Percentiles rank a stretch among this genome's conserved stretches.
These are phyloP conservation scores for Colletotrichum acutatum DNA, from an alignment of 2,329 filamentous ascomycete species.

Conservation along the genomic window DNA sequence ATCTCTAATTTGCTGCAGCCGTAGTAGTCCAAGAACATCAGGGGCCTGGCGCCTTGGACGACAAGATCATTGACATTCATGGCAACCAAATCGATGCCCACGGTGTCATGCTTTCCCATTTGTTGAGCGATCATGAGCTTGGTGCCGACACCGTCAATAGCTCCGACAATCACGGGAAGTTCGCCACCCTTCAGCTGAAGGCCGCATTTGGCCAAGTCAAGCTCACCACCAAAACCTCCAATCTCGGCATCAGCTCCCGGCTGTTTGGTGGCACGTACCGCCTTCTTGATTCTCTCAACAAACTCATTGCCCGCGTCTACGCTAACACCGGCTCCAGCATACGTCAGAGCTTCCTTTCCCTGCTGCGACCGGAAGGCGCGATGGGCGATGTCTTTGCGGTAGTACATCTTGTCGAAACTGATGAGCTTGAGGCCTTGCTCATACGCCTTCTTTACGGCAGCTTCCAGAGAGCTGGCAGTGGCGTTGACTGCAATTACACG, in stretches of 20 bases:
- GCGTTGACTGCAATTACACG: constrained; percentile 88
- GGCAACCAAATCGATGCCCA: constrained; percentile 95
- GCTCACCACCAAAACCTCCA: constrained; percentile 92
- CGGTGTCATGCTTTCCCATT: constrained; percentile 90
- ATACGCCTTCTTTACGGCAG: constrained; percentile 84
- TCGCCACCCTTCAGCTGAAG: constrained; percentile 57
- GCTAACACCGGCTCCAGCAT: constrained; percentile 91
- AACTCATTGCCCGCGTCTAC: constrained; percentile 95
- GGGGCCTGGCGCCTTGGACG: constrained; percentile 92
- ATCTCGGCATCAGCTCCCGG: constrained; percentile 93
- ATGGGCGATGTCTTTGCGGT: constrained; percentile 86
- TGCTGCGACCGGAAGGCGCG: constrained; percentile 67
- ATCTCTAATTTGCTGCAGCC: constrained; percentile 90
- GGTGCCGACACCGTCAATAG: constrained; percentile 95
- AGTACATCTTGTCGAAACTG: constrained; percentile 85
- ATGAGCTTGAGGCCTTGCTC: constrained; percentile 75
- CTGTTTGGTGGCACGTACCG: constrained; percentile 85
- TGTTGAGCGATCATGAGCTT: constrained; percentile 96
- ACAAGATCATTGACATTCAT: constrained; percentile 99
- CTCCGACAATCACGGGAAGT: constrained; percentile 83
- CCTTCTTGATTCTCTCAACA: constrained; percentile 90
- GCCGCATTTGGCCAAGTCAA: constrained; percentile 78
- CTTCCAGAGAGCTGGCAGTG: constrained; percentile 72
- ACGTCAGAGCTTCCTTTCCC: constrained; percentile 75
- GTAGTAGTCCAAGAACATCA: constrained; percentile 99